Conservation (phyloP, 495 filamentous ascomycete genomes). For the Pyrenula aspistea region DNA sequence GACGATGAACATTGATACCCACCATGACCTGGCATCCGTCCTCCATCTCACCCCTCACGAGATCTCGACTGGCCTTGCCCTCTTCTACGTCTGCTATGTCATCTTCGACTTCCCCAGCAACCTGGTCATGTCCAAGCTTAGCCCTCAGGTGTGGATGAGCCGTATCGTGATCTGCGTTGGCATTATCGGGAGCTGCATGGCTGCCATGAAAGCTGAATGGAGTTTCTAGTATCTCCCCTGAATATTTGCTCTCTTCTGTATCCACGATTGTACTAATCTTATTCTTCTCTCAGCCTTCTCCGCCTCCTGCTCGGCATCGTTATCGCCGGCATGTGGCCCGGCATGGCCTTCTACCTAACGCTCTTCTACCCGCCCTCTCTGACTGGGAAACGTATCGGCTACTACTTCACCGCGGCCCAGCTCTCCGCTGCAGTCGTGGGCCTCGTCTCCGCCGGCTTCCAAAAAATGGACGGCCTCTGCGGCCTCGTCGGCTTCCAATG, state of each 20-base stretch:
- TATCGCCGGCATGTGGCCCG: constrained; percentile 89
- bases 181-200: constrained; percentile 69
- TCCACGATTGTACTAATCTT: background rate
- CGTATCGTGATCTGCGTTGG: constrained; percentile 83
- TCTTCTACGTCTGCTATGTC: constrained; percentile 89
- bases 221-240: constrained; percentile 58
- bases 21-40: constrained; percentile 57
- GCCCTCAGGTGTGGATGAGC: constrained; percentile 86
- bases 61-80: constrained; percentile 68
- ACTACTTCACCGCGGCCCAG: constrained; percentile 82
- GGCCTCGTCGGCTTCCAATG: constrained; percentile 81
- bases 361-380: constrained; percentile 82
- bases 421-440: constrained; percentile 85
- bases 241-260: constrained; percentile 3
- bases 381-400: constrained; percentile 77
- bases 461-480: constrained; percentile 69
- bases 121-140: constrained; percentile 73
- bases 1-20: constrained; percentile 64
- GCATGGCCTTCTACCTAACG: constrained; percentile 88
- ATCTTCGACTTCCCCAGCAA: constrained; percentile 84
- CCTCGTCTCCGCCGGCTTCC: constrained; percentile 81
- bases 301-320: constrained; percentile 80
- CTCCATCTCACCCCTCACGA: constrained; percentile 58
- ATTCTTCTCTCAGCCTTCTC: constrained; percentile 40
- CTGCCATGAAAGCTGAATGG: constrained; percentile 69